Evolutionary conservation across 352 stramenopile genomes (phyloP), one percentile per base, ranked within the genome.

Genomic region (Aphanomyces invadans): DNA sequence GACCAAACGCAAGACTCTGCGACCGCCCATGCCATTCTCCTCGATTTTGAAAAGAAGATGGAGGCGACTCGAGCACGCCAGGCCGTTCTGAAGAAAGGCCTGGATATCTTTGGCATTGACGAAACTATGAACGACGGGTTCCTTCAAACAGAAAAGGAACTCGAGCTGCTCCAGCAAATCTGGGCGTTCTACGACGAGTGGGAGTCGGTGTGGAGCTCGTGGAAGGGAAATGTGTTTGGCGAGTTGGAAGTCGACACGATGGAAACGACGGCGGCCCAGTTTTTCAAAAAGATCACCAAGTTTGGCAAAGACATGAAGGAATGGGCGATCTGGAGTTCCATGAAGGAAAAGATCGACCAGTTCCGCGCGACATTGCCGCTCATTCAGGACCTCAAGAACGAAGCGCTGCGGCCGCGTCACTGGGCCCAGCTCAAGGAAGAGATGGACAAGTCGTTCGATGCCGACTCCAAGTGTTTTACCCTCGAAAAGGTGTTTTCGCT

Each of bases 331-430:
- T 97, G 90, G 89, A 89, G 79, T 49, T 81, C 93, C 11, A 97
- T 97, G 77, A 91, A 95, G 65, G 86, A 89, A 1, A 98, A 97
- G 62, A 96, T 97, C 49, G 92, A 97, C 51, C 95, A 97, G 70
- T 89, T 90, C 65, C 79, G 96, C 17, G 89, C 96, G 59, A 97
- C 89, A 0, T 72, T 97, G 39, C 90, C 89, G n/a, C 70, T 97
- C 3, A 97, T 97, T 54, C 86, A 96, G 71, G 89, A 97, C 49
- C 76, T 97, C 1, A 95, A 97, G 68, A 97, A 89, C 38, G 87
- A 89, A 25, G 89, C 89, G 7, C 65, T 97, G 32, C 81, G 91
- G 9, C 70, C 83, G 9, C 83, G 89, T 38, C 91, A 97, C 65
- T 97, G 91, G 91, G 76, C 77, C 26, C 81, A 91, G 45, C 71